These are phyloP conservation scores for Tetrapisispora iriomotensis DNA, from an alignment of 805 yeast genomes.

Conservation along the genomic window DNA sequence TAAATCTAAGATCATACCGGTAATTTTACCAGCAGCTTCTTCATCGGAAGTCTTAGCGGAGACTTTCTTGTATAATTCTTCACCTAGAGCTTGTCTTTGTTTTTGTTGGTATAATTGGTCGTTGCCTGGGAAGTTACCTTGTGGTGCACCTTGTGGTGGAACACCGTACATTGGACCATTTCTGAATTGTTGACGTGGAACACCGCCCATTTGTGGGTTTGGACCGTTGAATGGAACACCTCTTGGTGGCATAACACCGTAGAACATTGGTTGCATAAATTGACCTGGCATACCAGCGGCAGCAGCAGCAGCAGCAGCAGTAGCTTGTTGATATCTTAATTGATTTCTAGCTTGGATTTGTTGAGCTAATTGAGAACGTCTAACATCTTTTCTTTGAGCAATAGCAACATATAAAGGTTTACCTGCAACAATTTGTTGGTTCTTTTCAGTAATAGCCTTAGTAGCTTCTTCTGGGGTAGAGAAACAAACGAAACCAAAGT, in stretches of 20 bases:
- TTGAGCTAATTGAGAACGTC: slow-evolving; percentile 94
- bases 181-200: slow-evolving; percentile 55
- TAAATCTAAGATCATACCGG: slow-evolving; percentile 97
- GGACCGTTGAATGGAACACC: slow-evolving; percentile 73
- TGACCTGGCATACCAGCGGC: slow-evolving; percentile 34
- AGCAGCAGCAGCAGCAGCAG: slow-evolving; percentile 40
- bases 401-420: slow-evolving; percentile 97
- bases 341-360: slow-evolving; percentile 98
- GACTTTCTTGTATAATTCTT: slow-evolving; percentile 90
- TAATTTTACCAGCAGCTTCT: slow-evolving; percentile 96
- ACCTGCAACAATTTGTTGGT: slow-evolving; percentile 88
- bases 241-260: slow-evolving; percentile 63
- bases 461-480: slow-evolving; percentile 98
- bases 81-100: slow-evolving; percentile 97
- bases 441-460: slow-evolving; percentile 96
- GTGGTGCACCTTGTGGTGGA: slow-evolving; percentile 60
- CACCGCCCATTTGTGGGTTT: slow-evolving; percentile 69
- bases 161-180: slow-evolving; percentile 85
- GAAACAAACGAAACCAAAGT: slow-evolving; percentile 98
- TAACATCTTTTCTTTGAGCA: slow-evolving; percentile 97
- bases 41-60: slow-evolving; percentile 79
- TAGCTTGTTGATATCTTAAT: slow-evolving; percentile 96
- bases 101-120: slow-evolving; percentile 62
- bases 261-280: slow-evolving; percentile 33
- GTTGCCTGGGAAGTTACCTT: slow-evolving; percentile 40